Evolutionary conservation across 345 rosid species (phyloP).

Genomic region (Conringia planisiliqua): DNA sequence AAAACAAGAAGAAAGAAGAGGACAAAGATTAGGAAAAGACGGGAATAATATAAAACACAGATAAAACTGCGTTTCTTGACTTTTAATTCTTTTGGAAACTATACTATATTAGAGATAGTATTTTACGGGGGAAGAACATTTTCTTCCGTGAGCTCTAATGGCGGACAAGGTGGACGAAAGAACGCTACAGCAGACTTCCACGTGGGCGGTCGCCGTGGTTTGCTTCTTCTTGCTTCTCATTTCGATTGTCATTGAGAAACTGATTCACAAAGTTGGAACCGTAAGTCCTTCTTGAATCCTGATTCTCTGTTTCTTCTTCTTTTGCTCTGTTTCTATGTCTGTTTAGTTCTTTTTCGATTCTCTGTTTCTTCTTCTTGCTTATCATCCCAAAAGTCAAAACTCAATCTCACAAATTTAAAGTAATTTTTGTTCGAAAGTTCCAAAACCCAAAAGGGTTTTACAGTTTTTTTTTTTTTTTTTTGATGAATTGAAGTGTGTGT

Average conservation of each 20-base stretch:
- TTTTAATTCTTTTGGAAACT: neutral
- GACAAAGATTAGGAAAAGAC: neutral
- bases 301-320: neutral
- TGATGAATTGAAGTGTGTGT: neutral
- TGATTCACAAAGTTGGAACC: constrained; percentile 41
- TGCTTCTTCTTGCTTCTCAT: constrained; percentile 54
- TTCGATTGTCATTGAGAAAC: constrained; percentile 53
- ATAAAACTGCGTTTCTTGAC: neutral
- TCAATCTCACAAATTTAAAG: neutral
- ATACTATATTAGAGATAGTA: neutral
- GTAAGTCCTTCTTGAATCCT: constrained; percentile 16
- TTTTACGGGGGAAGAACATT: neutral
- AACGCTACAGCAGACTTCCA: constrained; percentile 56
- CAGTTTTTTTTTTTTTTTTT: neutral
- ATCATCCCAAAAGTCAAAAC: neutral
- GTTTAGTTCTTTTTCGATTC: neutral
- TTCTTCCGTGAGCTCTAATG: constrained; percentile 21
- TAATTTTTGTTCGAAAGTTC: neutral
- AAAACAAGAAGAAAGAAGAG: neutral
- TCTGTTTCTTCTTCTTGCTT: neutral
- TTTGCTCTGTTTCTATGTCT: neutral
- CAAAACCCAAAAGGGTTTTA: neutral
- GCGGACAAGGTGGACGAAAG: constrained; percentile 20
- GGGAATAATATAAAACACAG: neutral
- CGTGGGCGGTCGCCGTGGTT: constrained; percentile 85